Evolutionary conservation across 345 rosid genomes (phyloP).

Genomic region (Toxicodendron radicans): DNA sequence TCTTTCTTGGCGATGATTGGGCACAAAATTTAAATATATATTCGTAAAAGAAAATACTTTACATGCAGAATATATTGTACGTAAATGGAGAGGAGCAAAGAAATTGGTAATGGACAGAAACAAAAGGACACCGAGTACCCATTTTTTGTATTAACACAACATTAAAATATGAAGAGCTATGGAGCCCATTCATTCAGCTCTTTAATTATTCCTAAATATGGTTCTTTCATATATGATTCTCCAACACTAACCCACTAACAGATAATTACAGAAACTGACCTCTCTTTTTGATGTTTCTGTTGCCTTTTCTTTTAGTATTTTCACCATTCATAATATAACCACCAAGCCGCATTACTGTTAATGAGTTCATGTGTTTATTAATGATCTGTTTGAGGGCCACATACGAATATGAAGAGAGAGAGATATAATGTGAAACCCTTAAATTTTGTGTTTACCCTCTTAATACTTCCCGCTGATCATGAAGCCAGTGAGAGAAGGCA

Average conservation of each 20-base stretch:
- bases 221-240: background rate
- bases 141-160: background rate
- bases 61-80: constrained; percentile 10
- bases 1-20: too few relatives aligned
- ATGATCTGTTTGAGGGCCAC: too few relatives aligned
- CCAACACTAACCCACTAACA: constrained; percentile 8
- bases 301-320: constrained; percentile 2
- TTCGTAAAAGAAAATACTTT: background rate
- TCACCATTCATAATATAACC: background rate
- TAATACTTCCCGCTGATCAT: background rate
- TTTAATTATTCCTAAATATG: constrained; percentile 4
- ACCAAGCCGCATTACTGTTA: too few relatives aligned
- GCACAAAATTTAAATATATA: background rate
- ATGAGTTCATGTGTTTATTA: too few relatives aligned
- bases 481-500: constrained; percentile 47
- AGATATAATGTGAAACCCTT: too few relatives aligned
- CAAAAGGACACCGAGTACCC: background rate
- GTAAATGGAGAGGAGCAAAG: background rate
- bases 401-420: too few relatives aligned
- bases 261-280: constrained; percentile 5
- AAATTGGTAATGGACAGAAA: background rate
- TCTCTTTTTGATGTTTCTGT: constrained; percentile 20
- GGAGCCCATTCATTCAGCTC: background rate
- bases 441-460: background rate
- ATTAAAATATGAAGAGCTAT: background rate